Conservation (phyloP, 257 asterid genomes). For the Solanum dulcamara region DNA sequence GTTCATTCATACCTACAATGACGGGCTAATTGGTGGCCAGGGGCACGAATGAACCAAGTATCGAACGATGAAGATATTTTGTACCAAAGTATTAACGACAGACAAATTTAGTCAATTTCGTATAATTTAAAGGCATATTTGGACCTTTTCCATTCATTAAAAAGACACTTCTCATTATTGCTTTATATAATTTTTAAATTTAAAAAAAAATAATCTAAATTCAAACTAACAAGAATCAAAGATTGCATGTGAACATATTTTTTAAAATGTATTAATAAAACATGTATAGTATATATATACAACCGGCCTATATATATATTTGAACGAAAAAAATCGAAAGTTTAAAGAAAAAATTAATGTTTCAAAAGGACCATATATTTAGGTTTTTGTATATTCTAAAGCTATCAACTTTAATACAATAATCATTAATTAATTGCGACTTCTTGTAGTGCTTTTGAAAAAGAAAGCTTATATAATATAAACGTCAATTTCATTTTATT, state of each 20-base stretch:
- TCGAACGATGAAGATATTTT: too few species aligned
- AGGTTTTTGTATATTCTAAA: neutral
- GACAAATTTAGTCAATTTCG: too few species aligned
- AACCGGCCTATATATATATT: too few species aligned
- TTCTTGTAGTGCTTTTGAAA: neutral
- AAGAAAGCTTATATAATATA: neutral
- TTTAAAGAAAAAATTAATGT: neutral
- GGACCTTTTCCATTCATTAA: too few species aligned
- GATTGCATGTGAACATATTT: neutral
- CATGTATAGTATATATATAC: neutral
- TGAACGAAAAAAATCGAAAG: neutral
- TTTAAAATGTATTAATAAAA: neutral
- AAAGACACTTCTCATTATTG: too few species aligned
- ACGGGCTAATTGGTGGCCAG: too few species aligned
- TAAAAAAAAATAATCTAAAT: too few species aligned
- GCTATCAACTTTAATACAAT: neutral
- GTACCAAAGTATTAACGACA: too few species aligned
- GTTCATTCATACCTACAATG: too few species aligned
- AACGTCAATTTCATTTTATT: neutral
- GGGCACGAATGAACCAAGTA: too few species aligned
- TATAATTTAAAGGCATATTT: too few species aligned
- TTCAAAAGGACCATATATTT: neutral
- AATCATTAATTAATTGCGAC: neutral
- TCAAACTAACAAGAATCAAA: neutral
- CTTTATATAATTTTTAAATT: too few species aligned